phyloP scores from a whole-genome alignment of 108 stramenopile species.

The Nitzschia sp. region DNA sequence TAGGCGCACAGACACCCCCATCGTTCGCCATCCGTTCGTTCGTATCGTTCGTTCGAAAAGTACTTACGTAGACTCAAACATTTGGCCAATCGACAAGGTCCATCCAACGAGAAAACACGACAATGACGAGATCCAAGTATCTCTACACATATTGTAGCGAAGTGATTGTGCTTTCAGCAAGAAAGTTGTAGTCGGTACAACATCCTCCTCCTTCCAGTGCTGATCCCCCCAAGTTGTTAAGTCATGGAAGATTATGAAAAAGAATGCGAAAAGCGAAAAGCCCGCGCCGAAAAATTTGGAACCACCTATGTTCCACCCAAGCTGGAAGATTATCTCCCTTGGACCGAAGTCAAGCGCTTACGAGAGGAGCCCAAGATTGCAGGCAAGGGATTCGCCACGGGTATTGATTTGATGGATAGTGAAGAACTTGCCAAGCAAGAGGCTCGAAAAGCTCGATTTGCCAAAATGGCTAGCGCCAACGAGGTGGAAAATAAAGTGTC shows the following conservation, averaged over 20 bases:
- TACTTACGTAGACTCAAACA: too few species aligned
- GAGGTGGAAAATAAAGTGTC: slow-evolving; percentile 29
- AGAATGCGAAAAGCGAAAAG: slow-evolving; percentile 67
- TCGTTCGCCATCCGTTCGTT: too few species aligned
- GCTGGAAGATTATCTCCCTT: slow-evolving; percentile 66
- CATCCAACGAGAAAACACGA: too few species aligned
- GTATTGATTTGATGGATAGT: slow-evolving; percentile 68
- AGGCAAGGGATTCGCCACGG: slow-evolving; percentile 68
- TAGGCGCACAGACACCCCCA: too few species aligned
- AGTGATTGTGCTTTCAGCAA: too few species aligned
- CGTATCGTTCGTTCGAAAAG: too few species aligned
- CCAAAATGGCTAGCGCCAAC: slow-evolving; percentile 13
- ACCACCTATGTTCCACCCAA: slow-evolving; percentile 69
- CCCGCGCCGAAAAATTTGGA: slow-evolving; percentile 77
- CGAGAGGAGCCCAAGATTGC: slow-evolving; percentile 41
- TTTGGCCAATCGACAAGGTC: too few species aligned
- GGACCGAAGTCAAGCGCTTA: slow-evolving; percentile 71
- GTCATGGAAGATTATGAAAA: slow-evolving; percentile 73
- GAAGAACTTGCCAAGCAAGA: slow-evolving; percentile 70
- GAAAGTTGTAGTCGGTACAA: too few species aligned
- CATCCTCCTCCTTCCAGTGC: too few species aligned
- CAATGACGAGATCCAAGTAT: too few species aligned
- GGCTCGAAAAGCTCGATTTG: slow-evolving; percentile 72
- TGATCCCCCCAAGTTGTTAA: too few species aligned
- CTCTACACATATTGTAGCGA: too few species aligned